Evolutionary conservation across 139 green algal genomes (phyloP).

Genomic region (Asterochloris erici): DNA sequence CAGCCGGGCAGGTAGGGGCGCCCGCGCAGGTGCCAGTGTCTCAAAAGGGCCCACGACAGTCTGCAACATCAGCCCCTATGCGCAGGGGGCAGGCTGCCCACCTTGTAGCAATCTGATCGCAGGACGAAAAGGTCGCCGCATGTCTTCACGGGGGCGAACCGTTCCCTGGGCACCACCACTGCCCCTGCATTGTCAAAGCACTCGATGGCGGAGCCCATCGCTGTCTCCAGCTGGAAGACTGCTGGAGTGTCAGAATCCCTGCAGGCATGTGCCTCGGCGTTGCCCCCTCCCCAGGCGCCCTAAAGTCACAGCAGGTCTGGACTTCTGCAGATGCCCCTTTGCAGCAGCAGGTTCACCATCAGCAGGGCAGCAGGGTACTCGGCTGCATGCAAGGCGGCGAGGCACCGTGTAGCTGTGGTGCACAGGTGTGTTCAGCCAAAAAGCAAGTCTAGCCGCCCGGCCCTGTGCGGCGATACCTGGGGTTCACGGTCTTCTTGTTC

Average conservation of each 20-base stretch:
- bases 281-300: too few species aligned
- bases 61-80: neutral
- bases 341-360: too few species aligned
- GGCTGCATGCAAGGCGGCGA: too few species aligned
- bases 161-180: slow-evolving; percentile 80
- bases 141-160: slow-evolving; percentile 95
- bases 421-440: too few species aligned
- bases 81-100: neutral
- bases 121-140: slow-evolving; percentile 88
- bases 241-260: slow-evolving; percentile 56
- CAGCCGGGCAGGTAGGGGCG: too few species aligned
- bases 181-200: slow-evolving; percentile 82
- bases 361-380: too few species aligned
- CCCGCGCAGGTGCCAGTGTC: too few species aligned
- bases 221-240: slow-evolving; percentile 92
- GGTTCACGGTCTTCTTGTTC: slow-evolving; percentile 95
- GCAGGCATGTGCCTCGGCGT: neutral
- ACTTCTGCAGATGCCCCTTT: too few species aligned
- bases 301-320: too few species aligned
- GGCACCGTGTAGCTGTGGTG: too few species aligned
- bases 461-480: slow-evolving; percentile 6
- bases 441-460: neutral
- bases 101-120: slow-evolving; percentile 54
- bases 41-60: neutral
- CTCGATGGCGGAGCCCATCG: slow-evolving; percentile 89